Evolutionary conservation across 1,284 basidiomycete genomes (phyloP).

Genomic region (Sporisorium scitamineum): DNA sequence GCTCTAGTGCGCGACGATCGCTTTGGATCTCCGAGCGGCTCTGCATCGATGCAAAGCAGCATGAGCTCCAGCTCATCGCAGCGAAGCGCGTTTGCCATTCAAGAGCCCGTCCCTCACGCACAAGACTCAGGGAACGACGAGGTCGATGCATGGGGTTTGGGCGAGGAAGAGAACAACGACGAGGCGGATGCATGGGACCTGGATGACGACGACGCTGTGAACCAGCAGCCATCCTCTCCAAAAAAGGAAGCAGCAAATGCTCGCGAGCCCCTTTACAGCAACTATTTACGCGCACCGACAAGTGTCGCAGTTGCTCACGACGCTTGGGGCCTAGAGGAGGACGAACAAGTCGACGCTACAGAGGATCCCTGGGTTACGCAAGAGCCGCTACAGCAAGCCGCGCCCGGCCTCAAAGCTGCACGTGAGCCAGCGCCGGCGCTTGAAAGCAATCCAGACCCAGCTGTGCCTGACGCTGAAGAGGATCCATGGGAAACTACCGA

Average conservation of each 20-base stretch:
- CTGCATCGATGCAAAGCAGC: conserved; percentile 28
- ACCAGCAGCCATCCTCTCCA: not conserved
- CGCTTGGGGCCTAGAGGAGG: conserved; percentile 30
- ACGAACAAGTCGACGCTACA: conserved; percentile 10
- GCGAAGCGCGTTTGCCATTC: conserved; percentile 27
- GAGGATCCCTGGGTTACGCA: conserved; percentile 28
- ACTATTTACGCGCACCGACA: not conserved
- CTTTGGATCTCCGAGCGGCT: conserved; percentile 24
- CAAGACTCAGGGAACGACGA: conserved; percentile 9
- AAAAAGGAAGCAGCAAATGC: not conserved
- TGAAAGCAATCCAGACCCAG: not conserved
- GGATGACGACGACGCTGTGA: conserved; percentile 12
- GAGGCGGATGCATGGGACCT: conserved; percentile 50
- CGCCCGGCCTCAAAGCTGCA: not conserved
- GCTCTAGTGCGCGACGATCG: conserved; percentile 17
- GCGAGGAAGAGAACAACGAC: conserved; percentile 39
- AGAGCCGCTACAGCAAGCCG: not conserved
- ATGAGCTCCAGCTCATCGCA: conserved; percentile 38
- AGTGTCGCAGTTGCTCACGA: conserved; percentile 3
- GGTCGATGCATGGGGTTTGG: conserved; percentile 57
- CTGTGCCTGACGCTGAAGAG: conserved; percentile 7
- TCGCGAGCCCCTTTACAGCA: not conserved
- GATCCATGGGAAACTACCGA: conserved; percentile 18
- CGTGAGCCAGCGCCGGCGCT: not conserved
- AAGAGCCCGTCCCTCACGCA: conserved; percentile 8